Conservation (phyloP, 345 rosid species). For the Ceriops zippeliana region DNA sequence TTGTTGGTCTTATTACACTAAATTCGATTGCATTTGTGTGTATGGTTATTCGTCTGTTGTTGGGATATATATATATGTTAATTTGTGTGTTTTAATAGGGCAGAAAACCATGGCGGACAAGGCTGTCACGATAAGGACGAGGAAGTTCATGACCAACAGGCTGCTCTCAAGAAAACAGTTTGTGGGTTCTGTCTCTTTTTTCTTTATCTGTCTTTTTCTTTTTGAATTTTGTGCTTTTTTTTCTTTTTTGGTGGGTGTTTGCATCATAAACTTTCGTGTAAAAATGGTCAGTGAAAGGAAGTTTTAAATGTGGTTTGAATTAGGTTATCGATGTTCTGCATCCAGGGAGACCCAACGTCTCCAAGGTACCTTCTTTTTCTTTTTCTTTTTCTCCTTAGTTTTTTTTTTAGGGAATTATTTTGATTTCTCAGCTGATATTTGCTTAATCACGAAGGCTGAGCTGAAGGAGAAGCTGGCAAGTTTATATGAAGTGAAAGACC, state of each 20-base stretch:
- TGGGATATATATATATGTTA: background rate
- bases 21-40: background rate
- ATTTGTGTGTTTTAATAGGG: background rate
- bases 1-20: background rate
- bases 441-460: slow-evolving; percentile 48
- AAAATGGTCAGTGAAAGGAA: background rate
- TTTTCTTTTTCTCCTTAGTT: background rate
- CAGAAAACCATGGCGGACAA: slow-evolving; percentile 43
- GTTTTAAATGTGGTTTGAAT: background rate
- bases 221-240: background rate
- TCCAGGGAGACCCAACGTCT: slow-evolving; percentile 86
- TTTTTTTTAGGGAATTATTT: background rate
- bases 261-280: background rate
- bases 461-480: slow-evolving; percentile 70
- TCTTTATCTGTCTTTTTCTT: background rate
- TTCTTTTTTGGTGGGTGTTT: background rate
- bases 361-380: slow-evolving; percentile 49
- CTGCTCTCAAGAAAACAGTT: slow-evolving; percentile 55
- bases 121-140: slow-evolving; percentile 45
- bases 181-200: slow-evolving; percentile 19
- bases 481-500: slow-evolving; percentile 82
- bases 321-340: slow-evolving; percentile 94
- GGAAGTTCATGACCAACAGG: slow-evolving; percentile 58
- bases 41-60: background rate
- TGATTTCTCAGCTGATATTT: background rate